Base-by-base conservation (phyloP, 192 early-diverging fungal species). In the Geosiphon pyriformis region DNA sequence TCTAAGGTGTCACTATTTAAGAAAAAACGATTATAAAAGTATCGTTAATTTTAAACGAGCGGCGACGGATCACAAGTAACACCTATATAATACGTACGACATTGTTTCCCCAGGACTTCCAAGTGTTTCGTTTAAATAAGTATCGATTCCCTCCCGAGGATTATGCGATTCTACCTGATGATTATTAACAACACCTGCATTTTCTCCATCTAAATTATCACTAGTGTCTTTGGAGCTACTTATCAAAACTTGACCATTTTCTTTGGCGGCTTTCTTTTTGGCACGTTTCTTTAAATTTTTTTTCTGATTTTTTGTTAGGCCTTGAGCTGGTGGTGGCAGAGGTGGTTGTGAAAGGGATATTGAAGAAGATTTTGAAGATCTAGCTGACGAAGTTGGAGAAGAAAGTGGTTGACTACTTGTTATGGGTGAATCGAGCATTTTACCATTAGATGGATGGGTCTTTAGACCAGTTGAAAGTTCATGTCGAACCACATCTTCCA, bases 401-500 rank as follows among this genome's bases (percentile, higher is more conserved):
- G 47, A 65, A 32, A 55, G 37, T 34, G 55, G 60, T 22, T 52
- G 70, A 50, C 60, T 70, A 27, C 51, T 35, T 10, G 62, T 65
- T 35, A 67, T 67, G 47, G 52, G 53, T 20, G 52, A 8, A 47
- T n/a, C 10, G 2, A 18, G 34, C 3, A 18, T 53, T 46, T 56
- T 67, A 47, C 29, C 29, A 34, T 15, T 10, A n/a, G 51, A 22
- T 0, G 46, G n/a, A 53, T 42, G 37, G 7, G 65, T 23, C 7
- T 51, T 22, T 56, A n/a, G 2, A 20, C 34, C 37, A 54, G n/a
- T 56, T 42, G 49, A 35, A 56, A 67, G 54, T 57, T 67, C 65
- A 57, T 67, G 76, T 56, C 80, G 77, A 27, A 95, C 80, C 3
- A 90, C 85, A 6, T 89, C 82, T 26, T 93, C 91, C 1, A 95